Percentiles rank a stretch among this genome's conserved stretches.
Conservation (phyloP, 1,284 basidiomycete species). For the Naganishia liquefaciens region DNA sequence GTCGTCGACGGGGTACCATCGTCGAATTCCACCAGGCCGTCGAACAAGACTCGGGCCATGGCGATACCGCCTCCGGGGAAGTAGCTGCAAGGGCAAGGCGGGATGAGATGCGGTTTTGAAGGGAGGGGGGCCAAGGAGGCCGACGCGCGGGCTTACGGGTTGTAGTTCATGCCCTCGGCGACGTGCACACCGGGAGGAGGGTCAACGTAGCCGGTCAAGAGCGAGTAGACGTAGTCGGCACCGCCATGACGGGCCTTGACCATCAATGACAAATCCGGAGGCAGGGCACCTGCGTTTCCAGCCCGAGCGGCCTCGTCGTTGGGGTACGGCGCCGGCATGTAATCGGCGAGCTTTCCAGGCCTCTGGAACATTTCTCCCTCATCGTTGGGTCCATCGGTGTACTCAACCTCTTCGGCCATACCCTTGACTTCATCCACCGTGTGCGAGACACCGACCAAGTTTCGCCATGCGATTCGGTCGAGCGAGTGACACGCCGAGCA, state of each 20-base stretch:
- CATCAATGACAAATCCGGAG: conserved; percentile 96
- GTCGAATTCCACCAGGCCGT: conserved; percentile 91
- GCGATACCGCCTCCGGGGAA: conserved; percentile 97
- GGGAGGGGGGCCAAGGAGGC: no score
- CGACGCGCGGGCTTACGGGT: conserved; percentile 65
- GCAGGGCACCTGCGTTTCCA: conserved; percentile 89
- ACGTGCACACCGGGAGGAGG: conserved; percentile 95
- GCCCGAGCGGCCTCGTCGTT: conserved; percentile 98
- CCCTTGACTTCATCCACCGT: conserved; percentile 86
- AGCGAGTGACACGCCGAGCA: conserved; percentile 99
- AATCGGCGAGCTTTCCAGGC: conserved; percentile 95
- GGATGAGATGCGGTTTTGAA: not conserved
- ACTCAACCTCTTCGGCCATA: conserved; percentile 96
- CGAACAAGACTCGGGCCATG: conserved; percentile 96
- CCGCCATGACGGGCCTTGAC: conserved; percentile 97
- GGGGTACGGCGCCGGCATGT: conserved; percentile 92
- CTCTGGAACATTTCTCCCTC: conserved; percentile 98
- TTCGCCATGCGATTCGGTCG: conserved; percentile 99
- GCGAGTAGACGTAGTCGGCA: conserved; percentile 96
- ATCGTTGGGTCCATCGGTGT: conserved; percentile 92
- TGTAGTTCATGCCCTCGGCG: conserved; percentile 97
- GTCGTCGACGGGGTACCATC: conserved; percentile 96
- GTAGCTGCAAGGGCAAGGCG: conserved; percentile 56
- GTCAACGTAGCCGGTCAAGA: conserved; percentile 96
- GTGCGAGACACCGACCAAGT: conserved; percentile 97